Percentiles rank a stretch among this genome's conserved stretches.
These are phyloP conservation scores for Gossypium anomalum DNA, from an alignment of 345 rosid species.

Conservation along the genomic window DNA sequence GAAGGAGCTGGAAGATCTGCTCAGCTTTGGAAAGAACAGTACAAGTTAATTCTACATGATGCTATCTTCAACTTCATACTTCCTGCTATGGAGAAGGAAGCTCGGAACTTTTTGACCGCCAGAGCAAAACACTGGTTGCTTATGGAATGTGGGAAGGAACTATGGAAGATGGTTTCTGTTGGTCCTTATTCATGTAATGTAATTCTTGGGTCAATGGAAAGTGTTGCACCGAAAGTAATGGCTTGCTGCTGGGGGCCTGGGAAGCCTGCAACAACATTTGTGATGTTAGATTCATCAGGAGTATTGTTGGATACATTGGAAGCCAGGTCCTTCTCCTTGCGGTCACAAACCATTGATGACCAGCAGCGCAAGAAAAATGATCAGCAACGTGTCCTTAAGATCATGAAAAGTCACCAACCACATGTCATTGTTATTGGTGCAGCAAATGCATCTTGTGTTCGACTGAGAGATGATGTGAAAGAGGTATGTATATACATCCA, in stretches of 20 bases:
- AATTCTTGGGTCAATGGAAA: conserved; percentile 60
- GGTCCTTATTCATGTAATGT: conserved; percentile 80
- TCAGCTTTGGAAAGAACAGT: conserved; percentile 95
- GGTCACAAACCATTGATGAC: conserved; percentile 70
- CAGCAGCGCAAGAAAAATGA: conserved; percentile 83
- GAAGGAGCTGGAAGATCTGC: conserved; percentile 80
- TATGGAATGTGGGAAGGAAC: conserved; percentile 64
- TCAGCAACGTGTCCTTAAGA: conserved; percentile 70
- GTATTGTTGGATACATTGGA: conserved; percentile 83
- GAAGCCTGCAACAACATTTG: conserved; percentile 87
- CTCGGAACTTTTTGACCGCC: conserved; percentile 59
- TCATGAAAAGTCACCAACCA: conserved; percentile 87
- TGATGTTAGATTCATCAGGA: conserved; percentile 88
- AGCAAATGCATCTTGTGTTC: conserved; percentile 70
- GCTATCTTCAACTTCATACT: conserved; percentile 64
- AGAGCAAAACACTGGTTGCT: conserved; percentile 75
- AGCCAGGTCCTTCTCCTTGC: conserved; percentile 63
- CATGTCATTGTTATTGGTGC: conserved; percentile 92
- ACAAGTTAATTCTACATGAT: conserved; percentile 67
- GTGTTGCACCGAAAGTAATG: conserved; percentile 88
- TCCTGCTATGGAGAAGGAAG: conserved; percentile 95
- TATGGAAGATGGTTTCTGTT: conserved; percentile 84
- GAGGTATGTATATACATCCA: conserved; percentile 45
- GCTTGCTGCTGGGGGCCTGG: conserved; percentile 99
- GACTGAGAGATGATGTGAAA: conserved; percentile 78